Percentiles rank a stretch among this genome's conserved stretches.
phyloP scores from a whole-genome alignment of 2,329 filamentous ascomycete genomes.

The Colletotrichum lentis region DNA sequence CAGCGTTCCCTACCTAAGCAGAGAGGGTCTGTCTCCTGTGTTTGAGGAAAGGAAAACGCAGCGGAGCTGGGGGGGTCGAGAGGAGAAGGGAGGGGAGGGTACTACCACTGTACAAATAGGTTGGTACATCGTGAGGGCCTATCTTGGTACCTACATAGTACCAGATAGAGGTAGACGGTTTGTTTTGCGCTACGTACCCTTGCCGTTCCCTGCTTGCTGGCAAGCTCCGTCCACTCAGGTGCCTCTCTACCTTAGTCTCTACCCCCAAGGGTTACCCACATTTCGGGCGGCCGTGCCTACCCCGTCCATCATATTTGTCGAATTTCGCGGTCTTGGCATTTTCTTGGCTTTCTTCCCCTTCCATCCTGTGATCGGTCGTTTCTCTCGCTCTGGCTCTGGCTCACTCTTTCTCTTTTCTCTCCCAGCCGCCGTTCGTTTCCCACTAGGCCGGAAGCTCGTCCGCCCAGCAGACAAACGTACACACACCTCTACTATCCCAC shows the following conservation, averaged over 20 bases:
- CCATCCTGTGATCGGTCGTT: slow-evolving; percentile 32
- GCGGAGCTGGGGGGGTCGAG: slow-evolving; percentile 4
- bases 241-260: not conserved
- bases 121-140: too few relatives aligned
- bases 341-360: slow-evolving; percentile 31
- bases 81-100: not conserved
- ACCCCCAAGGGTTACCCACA: slow-evolving; percentile 3
- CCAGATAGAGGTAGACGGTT: too few relatives aligned
- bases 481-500: not conserved
- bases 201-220: slow-evolving; percentile 7
- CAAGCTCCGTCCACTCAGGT: slow-evolving; percentile 10
- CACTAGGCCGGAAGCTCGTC: not conserved
- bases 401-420: not conserved
- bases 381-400: not conserved
- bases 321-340: slow-evolving; percentile 35
- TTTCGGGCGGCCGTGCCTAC: slow-evolving; percentile 24
- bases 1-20: not conserved
- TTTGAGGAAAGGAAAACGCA: too few relatives aligned
- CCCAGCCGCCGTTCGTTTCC: not conserved
- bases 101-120: too few relatives aligned
- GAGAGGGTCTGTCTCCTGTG: too few relatives aligned
- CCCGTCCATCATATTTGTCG: slow-evolving; percentile 27
- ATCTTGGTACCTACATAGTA: too few relatives aligned
- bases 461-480: not conserved
- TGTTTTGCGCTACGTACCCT: not conserved